Conservation (phyloP, 1,139 yeast genomes). For the Candida neerlandica region DNA sequence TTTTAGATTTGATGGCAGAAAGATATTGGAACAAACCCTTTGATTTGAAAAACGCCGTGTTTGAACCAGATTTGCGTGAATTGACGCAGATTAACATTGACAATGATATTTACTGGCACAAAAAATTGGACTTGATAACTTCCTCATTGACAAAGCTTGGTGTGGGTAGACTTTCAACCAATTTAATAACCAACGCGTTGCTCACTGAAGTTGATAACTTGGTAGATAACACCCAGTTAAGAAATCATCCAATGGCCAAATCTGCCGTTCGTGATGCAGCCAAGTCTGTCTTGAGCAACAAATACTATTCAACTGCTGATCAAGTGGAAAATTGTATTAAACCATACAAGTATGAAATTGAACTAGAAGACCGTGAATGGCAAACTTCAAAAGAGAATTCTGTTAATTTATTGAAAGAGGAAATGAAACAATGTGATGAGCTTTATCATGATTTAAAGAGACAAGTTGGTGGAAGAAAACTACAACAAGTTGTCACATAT, state of each 20-base stretch:
- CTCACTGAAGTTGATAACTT: conserved; percentile 76
- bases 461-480: conserved; percentile 79
- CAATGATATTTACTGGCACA: conserved; percentile 84
- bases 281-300: conserved; percentile 68
- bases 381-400: conserved; percentile 77
- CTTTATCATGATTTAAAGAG: conserved; percentile 64
- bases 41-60: conserved; percentile 18
- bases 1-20: conserved; percentile 81
- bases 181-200: conserved; percentile 77
- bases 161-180: conserved; percentile 86
- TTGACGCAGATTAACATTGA: conserved; percentile 53
- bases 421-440: conserved; percentile 77
- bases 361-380: conserved; percentile 97
- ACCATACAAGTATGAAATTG: conserved; percentile 96
- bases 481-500: conserved; percentile 80
- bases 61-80: conserved; percentile 57
- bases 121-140: conserved; percentile 81
- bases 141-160: conserved; percentile 89
- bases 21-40: conserved; percentile 87
- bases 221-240: conserved; percentile 71
- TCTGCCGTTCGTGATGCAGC: conserved; percentile 87
- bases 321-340: conserved; percentile 98
- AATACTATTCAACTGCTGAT: conserved; percentile 91
- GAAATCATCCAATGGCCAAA: conserved; percentile 82
- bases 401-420: conserved; percentile 73